Percentiles rank a stretch among this genome's conserved stretches.
Evolutionary conservation across 2,329 filamentous ascomycete species (phyloP).

Genomic region (Pseudogymnoascus destructans): DNA sequence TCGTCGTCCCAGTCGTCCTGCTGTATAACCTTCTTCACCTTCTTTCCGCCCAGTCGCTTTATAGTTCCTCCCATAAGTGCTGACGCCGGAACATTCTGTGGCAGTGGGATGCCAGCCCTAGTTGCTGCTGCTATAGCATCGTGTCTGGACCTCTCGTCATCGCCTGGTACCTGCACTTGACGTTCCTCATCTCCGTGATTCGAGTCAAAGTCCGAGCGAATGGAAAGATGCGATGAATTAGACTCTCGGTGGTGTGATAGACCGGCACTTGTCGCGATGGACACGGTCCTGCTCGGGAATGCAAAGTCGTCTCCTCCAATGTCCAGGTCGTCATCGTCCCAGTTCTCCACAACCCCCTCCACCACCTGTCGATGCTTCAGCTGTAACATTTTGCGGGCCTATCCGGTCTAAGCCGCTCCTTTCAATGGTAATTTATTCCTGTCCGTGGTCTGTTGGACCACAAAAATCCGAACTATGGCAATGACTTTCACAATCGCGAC

Average conservation of each 20-base stretch:
- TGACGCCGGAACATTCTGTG: constrained; percentile 72
- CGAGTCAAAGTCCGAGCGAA: constrained; percentile 71
- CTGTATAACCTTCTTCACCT: constrained; percentile 57
- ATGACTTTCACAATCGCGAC: neutral
- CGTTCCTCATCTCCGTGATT: constrained; percentile 71
- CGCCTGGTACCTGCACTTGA: constrained; percentile 71
- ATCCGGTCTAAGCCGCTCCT: neutral
- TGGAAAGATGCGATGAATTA: constrained; percentile 67
- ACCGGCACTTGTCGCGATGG: constrained; percentile 30
- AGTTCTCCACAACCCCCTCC: constrained; percentile 56
- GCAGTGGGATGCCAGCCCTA: constrained; percentile 82
- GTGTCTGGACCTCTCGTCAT: constrained; percentile 70
- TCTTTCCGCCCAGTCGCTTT: constrained; percentile 69
- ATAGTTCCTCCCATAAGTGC: constrained; percentile 88
- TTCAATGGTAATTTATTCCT: neutral
- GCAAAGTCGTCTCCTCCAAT: constrained; percentile 55
- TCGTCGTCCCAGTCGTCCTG: constrained; percentile 79
- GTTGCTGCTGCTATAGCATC: constrained; percentile 82
- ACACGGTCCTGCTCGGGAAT: constrained; percentile 34
- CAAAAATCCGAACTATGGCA: neutral
- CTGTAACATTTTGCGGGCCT: neutral
- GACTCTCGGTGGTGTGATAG: constrained; percentile 51
- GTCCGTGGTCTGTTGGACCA: neutral
- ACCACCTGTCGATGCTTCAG: constrained; percentile 28
- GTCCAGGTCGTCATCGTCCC: constrained; percentile 66